Base-by-base conservation (phyloP, 208 protist genomes). In the Perkinsela sp. region DNA sequence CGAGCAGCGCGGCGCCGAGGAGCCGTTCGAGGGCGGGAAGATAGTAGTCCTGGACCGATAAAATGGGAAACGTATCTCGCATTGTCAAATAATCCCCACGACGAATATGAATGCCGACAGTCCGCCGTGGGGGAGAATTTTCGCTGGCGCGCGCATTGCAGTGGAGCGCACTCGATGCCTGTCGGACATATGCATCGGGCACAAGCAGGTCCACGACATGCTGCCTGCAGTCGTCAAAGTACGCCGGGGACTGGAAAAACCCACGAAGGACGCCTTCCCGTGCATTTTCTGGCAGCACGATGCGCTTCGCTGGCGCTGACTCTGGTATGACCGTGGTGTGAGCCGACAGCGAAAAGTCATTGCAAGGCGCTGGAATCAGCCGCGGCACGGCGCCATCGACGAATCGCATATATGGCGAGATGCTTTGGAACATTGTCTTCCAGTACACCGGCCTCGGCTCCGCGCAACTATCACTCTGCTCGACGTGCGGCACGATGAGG, bases 221-320 rank as follows among this genome's bases (percentile, higher is more conserved):
- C 2, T 83, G 29, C 1, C 78, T 71, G 66, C 71, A 68, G 65
- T 88, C 84, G 15, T 70, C 66, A 69, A 90, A 90, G 72, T 80
- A 87, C 6, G 31, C 68, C 1, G 76, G 76, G 28, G 81, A 88
- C 71, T 90, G 85, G 73, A 89, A 90, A 68, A 90, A 90, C 31
- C 85, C 85, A 6, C 84, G 68, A 68, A 90, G 71, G 69, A 82
- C 74, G 73, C 81, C 86, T 0, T 79, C 1, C 15, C 22, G 6
- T n/a, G 80, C 72, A 1, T 77, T 32, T 28, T 67, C 1, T 29
- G 70, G 6, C 28, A 83, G 31, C 57, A 74, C 75, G 28, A 30
- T 48, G 16, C 29, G 15, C 16, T 67, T 2, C 31, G 75, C 76
- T 0, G 84, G 84, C 0, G 80, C 77, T 30, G 48, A 70, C 75